These are phyloP conservation scores for Amphibolis antarctica DNA, from an alignment of 106 monocot species.

Conservation along the genomic window DNA sequence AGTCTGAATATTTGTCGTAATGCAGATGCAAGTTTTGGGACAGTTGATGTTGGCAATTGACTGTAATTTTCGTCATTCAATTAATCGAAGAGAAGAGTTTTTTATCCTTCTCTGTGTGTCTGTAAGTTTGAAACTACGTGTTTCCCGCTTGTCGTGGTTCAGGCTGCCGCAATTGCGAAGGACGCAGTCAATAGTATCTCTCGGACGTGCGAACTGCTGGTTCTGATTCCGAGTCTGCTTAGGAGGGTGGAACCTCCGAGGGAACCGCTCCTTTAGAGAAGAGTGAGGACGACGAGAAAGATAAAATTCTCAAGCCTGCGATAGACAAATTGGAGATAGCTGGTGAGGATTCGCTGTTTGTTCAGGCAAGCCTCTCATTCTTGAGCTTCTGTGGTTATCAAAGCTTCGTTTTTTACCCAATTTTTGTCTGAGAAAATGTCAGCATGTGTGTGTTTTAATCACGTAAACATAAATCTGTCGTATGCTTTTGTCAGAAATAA, in stretches of 20 bases:
- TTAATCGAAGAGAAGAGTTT: neutral
- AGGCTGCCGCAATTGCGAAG: constrained; percentile 72
- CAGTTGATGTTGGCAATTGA: too few relatives aligned
- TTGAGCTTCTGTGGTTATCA: neutral
- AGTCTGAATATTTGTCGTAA: too few relatives aligned
- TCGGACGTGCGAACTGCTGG: constrained; percentile 13
- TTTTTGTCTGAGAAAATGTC: too few relatives aligned
- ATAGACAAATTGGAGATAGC: constrained; percentile 72
- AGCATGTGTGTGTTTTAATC: too few relatives aligned
- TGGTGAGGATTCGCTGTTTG: constrained; percentile 69
- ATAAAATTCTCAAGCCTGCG: constrained; percentile 44
- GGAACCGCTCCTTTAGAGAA: too few relatives aligned
- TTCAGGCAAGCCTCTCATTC: constrained; percentile 32
- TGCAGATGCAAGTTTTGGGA: too few relatives aligned
- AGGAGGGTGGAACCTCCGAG: too few relatives aligned
- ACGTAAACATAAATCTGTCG: too few relatives aligned
- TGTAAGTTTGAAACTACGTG: neutral
- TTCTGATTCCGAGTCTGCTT: too few relatives aligned
- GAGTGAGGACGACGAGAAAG: constrained; percentile 3
- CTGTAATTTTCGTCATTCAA: neutral
- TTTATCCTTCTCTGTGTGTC: too few relatives aligned
- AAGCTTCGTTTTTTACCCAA: too few relatives aligned
- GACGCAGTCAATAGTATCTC: constrained; percentile 52
- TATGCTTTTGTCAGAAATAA: neutral
- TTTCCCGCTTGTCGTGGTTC: constrained; percentile 6